Conservation (phyloP, 2,329 filamentous ascomycete species). For the Aspergillus costaricaensis region DNA sequence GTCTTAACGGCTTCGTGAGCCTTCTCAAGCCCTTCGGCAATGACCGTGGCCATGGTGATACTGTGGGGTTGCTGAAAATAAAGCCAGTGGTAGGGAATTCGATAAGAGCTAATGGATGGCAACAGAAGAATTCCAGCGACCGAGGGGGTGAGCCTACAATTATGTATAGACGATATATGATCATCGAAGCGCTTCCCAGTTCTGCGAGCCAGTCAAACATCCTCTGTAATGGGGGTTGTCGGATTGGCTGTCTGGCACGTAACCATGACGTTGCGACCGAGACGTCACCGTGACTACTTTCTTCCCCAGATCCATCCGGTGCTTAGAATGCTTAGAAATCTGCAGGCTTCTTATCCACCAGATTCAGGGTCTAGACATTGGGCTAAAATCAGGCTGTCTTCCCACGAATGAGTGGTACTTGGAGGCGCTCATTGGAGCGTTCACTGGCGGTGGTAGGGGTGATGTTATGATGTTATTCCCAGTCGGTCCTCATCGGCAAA, state of each 20-base stretch:
- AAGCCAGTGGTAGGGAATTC: neutral
- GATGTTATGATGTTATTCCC: too few species aligned
- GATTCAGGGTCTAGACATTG: too few species aligned
- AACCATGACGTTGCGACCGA: slow-evolving; percentile 5
- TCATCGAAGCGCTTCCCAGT: too few species aligned
- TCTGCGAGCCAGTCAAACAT: neutral
- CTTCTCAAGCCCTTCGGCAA: slow-evolving; percentile 34
- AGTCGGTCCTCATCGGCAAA: too few species aligned
- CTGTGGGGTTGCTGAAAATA: neutral
- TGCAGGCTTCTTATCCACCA: too few species aligned
- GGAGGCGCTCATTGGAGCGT: too few species aligned
- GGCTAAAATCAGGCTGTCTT: too few species aligned
- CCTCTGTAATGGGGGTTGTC: neutral
- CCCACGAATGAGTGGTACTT: too few species aligned
- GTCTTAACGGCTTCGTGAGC: slow-evolving; percentile 30
- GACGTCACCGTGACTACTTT: slow-evolving; percentile 5
- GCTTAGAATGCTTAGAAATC: too few species aligned
- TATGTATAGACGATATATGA: neutral
- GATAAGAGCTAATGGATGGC: neutral
- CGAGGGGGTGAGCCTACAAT: neutral
- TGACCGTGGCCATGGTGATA: slow-evolving; percentile 27
- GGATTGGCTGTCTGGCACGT: slow-evolving; percentile 4
- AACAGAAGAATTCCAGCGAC: neutral
- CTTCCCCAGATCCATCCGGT: too few species aligned
- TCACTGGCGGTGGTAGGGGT: too few species aligned